Evolutionary conservation across 768 basidiomycete species (phyloP).

Genomic region (Asterophora parasitica): DNA sequence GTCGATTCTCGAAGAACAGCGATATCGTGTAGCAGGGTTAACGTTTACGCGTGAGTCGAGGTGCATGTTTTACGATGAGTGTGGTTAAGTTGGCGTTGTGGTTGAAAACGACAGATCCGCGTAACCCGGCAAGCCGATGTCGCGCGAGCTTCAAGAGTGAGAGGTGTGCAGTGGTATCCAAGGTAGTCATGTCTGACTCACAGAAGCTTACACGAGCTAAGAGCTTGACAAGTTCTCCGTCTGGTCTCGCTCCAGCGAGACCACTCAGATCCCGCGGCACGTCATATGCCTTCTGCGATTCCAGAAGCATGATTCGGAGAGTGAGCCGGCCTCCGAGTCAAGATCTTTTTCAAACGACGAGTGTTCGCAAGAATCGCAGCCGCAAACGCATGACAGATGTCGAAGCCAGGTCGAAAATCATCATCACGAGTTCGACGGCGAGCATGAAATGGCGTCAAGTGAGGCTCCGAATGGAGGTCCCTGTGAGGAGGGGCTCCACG

Average conservation of each 20-base stretch:
- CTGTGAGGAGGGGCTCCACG: not conserved
- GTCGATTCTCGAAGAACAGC: too few relatives aligned
- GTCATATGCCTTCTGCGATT: not conserved
- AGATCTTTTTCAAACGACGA: not conserved
- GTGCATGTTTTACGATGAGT: not conserved
- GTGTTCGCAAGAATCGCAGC: not conserved
- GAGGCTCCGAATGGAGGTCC: conserved; percentile 2
- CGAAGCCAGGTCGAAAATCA: not conserved
- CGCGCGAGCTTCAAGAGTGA: not conserved
- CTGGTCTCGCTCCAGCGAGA: too few relatives aligned
- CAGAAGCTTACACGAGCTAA: too few relatives aligned
- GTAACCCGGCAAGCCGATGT: not conserved
- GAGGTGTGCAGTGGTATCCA: not conserved
- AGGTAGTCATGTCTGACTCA: not conserved
- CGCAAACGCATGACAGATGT: not conserved
- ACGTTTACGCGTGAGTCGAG: not conserved
- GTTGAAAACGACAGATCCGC: not conserved
- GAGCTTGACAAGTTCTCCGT: too few relatives aligned
- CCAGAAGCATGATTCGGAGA: not conserved
- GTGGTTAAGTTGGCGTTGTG: not conserved
- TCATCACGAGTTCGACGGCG: not conserved
- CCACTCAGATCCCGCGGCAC: not conserved
- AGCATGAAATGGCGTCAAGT: conserved; percentile 2
- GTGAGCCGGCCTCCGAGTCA: not conserved
- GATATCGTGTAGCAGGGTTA: not conserved